These are phyloP conservation scores for Leucaena leucocephala DNA, from an alignment of 306 rosid genomes.

Conservation along the genomic window DNA sequence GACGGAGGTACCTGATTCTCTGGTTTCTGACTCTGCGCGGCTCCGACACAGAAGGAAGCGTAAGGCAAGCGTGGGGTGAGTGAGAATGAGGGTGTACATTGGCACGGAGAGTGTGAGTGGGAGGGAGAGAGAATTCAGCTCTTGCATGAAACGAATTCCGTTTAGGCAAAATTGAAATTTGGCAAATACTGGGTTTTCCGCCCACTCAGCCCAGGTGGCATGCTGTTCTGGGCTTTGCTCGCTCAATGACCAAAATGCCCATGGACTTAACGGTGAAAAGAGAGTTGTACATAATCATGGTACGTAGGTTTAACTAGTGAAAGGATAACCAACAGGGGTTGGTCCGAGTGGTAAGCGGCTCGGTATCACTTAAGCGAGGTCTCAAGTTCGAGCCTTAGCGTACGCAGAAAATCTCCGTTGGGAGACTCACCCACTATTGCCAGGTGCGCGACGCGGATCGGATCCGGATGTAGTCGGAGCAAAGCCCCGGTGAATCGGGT, in stretches of 20 bases:
- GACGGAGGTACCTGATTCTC: background rate
- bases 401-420: too few species aligned
- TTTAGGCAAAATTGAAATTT: conserved; percentile 7
- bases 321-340: too few species aligned
- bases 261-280: background rate
- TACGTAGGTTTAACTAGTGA: too few species aligned
- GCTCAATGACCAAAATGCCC: conserved; percentile 10
- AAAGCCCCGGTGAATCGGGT: too few species aligned
- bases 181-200: conserved; percentile 1
- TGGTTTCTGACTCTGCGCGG: background rate
- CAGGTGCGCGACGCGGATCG: too few species aligned
- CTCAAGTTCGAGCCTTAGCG: too few species aligned
- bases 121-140: background rate
- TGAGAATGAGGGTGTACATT: background rate
- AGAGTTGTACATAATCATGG: background rate
- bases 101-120: background rate
- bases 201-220: background rate
- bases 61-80: background rate
- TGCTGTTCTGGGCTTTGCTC: background rate
- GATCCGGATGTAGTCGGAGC: too few species aligned
- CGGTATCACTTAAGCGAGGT: too few species aligned
- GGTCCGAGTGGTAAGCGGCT: too few species aligned
- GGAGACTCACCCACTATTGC: too few species aligned
- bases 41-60: background rate
- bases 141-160: conserved; percentile 31